Conservation (phyloP, 1,139 yeast species). For the Lodderomyces oxycetoniae region DNA sequence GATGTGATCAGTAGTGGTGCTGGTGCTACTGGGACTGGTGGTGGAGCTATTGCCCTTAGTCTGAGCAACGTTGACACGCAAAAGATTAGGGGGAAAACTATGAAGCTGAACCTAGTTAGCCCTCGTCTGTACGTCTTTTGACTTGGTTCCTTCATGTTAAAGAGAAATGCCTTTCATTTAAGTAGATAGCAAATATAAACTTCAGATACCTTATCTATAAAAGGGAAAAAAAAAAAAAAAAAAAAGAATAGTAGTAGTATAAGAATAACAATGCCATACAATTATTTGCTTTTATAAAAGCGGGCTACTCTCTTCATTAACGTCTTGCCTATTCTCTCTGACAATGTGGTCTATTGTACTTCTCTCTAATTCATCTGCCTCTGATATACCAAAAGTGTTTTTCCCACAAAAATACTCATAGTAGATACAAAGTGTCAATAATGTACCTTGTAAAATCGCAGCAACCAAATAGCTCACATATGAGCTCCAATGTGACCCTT, state of each 20-base stretch:
- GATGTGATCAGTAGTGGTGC: too few species aligned
- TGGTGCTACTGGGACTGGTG: too few species aligned
- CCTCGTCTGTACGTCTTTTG: too few species aligned
- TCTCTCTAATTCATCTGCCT: slow-evolving; percentile 29
- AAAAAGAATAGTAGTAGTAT: too few species aligned
- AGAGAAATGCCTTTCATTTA: too few species aligned
- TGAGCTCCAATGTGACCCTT: slow-evolving; percentile 82
- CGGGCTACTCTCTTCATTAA: background rate
- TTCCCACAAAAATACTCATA: slow-evolving; percentile 27
- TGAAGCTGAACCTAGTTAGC: too few species aligned
- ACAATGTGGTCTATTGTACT: slow-evolving; percentile 18
- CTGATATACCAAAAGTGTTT: slow-evolving; percentile 24
- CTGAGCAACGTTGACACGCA: too few species aligned
- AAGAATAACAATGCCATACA: background rate
- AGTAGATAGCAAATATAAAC: too few species aligned
- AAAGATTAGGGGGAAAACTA: too few species aligned
- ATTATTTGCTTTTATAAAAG: background rate
- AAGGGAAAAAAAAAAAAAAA: background rate
- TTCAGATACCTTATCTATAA: background rate
- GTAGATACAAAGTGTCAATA: slow-evolving; percentile 35
- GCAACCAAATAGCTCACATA: slow-evolving; percentile 81
- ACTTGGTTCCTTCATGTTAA: too few species aligned
- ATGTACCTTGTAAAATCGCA: slow-evolving; percentile 52
- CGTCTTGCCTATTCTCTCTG: slow-evolving; percentile 18
- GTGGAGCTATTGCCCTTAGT: too few species aligned